Conservation (phyloP, 176 grass and related monocot genomes). For the Poa pratensis region DNA sequence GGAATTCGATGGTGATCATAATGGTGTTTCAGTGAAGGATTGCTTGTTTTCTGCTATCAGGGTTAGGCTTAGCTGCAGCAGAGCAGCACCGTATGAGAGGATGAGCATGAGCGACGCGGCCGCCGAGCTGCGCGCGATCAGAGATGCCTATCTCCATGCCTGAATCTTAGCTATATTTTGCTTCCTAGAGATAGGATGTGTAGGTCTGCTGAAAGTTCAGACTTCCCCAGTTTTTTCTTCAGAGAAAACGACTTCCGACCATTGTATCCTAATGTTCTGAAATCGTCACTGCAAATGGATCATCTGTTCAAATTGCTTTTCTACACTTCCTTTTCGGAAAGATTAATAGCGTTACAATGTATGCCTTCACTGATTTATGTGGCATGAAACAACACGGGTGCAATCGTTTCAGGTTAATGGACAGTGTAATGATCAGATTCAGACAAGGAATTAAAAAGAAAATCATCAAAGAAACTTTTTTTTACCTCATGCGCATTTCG, state of each 20-base stretch:
- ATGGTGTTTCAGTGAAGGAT: neutral
- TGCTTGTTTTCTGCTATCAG: neutral
- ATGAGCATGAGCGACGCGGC: neutral
- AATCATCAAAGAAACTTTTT: too few species aligned
- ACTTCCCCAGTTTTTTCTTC: neutral
- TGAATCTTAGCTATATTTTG: neutral
- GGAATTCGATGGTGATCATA: neutral
- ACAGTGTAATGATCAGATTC: neutral
- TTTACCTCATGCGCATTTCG: too few species aligned
- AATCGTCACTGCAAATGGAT: neutral
- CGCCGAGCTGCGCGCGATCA: neutral
- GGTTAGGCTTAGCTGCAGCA: constrained; percentile 20
- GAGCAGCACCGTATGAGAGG: neutral
- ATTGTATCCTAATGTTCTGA: neutral
- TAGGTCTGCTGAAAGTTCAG: neutral
- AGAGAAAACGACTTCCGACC: neutral
- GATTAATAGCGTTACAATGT: neutral
- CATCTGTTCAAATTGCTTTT: neutral
- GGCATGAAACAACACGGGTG: neutral
- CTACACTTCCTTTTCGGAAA: neutral
- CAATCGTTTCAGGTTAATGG: neutral
- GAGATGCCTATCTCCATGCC: neutral
- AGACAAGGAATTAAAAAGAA: neutral
- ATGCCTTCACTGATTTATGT: neutral
- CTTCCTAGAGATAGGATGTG: neutral